phyloP scores from a whole-genome alignment of 352 stramenopile genomes.

The Phytophthora tubulina region DNA sequence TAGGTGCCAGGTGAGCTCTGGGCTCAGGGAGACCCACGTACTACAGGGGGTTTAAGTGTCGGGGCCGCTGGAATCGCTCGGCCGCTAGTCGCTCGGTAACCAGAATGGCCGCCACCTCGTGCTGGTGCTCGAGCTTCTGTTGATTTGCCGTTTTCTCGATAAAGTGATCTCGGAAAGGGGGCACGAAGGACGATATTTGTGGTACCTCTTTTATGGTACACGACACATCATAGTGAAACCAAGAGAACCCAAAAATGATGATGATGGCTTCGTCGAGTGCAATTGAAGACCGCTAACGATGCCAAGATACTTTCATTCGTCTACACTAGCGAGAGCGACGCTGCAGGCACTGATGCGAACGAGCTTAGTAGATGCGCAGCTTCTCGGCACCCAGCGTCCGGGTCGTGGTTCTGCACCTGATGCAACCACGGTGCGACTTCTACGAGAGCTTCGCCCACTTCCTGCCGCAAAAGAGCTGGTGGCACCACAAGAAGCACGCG shows the following conservation, averaged over 20 bases:
- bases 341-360: conserved; percentile 46
- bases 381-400: conserved; percentile 77
- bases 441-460: conserved; percentile 56
- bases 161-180: conserved; percentile 29
- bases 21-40: not conserved
- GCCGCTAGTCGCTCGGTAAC: not conserved
- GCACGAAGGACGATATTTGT: conserved; percentile 29
- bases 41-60: not conserved
- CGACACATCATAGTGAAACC: conserved; percentile 8
- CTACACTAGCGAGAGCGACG: conserved; percentile 38
- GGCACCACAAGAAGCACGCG: conserved; percentile 73
- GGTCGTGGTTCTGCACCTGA: conserved; percentile 53
- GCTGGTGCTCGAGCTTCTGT: conserved; percentile 20
- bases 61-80: not conserved
- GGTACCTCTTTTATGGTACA: not conserved
- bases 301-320: not conserved
- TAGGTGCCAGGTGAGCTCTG: not conserved
- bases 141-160: conserved; percentile 33
- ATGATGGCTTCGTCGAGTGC: not conserved
- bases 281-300: too few relatives aligned
- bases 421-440: conserved; percentile 67
- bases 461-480: conserved; percentile 62
- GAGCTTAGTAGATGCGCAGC: conserved; percentile 64
- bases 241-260: not conserved
- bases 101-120: not conserved